Evolutionary conservation across 2,329 filamentous ascomycete genomes (phyloP).

Genomic region (Colletotrichum shisoi): DNA sequence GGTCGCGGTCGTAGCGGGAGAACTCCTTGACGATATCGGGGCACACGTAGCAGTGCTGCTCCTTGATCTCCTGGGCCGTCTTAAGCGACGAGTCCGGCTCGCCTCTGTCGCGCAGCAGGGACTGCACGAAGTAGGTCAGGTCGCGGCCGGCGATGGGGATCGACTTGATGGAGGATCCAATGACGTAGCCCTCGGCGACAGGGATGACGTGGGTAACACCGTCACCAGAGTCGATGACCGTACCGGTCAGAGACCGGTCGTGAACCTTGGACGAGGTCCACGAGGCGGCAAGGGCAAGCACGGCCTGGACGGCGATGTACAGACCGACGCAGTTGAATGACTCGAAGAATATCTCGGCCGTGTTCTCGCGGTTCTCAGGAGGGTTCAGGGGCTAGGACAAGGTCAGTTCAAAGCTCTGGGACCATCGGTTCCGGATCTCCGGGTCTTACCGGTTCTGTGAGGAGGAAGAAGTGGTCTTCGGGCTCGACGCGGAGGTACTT

Average conservation of each 20-base stretch:
- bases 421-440: not conserved
- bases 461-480: slow-evolving; percentile 97
- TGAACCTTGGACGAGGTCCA: slow-evolving; percentile 99
- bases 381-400: slow-evolving; percentile 84
- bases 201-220: slow-evolving; percentile 99
- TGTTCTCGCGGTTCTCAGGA: slow-evolving; percentile 98
- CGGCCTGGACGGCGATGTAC: slow-evolving; percentile 98
- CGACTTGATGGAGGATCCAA: slow-evolving; percentile 98
- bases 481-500: slow-evolving; percentile 98
- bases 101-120: slow-evolving; percentile 90
- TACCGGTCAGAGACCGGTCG: slow-evolving; percentile 93
- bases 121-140: slow-evolving; percentile 99
- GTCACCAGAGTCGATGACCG: slow-evolving; percentile 97
- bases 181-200: slow-evolving; percentile 97
- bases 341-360: slow-evolving; percentile 99
- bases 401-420: slow-evolving; percentile 28
- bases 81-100: slow-evolving; percentile 97
- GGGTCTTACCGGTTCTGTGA: slow-evolving; percentile 86
- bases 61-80: slow-evolving; percentile 97
- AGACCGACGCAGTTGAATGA: slow-evolving; percentile 99
- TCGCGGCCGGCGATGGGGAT: slow-evolving; percentile 98
- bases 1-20: slow-evolving; percentile 89
- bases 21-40: slow-evolving; percentile 99
- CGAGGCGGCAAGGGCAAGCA: slow-evolving; percentile 92
- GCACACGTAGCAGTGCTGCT: slow-evolving; percentile 97